Conservation (phyloP, 1,284 basidiomycete genomes). For the Pisolithus thermaeus region DNA sequence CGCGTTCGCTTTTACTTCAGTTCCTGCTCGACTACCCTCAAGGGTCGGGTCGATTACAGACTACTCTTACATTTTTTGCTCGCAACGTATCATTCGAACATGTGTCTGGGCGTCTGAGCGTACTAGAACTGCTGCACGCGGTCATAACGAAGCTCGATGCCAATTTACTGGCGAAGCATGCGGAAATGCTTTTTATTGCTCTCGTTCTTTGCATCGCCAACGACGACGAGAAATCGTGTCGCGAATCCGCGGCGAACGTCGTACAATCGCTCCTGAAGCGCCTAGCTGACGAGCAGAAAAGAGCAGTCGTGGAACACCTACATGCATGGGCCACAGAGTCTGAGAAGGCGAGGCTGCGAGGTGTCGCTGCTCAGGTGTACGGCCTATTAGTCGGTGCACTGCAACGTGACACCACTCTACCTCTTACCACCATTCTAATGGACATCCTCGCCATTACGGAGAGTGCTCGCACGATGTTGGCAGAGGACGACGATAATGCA, state of each 20-base stretch:
- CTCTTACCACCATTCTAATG: slow-evolving; percentile 51
- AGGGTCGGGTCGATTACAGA: slow-evolving; percentile 84
- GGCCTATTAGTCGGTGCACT: slow-evolving; percentile 73
- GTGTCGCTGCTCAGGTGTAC: slow-evolving; percentile 78
- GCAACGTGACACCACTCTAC: slow-evolving; percentile 42
- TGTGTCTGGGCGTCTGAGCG: slow-evolving; percentile 87
- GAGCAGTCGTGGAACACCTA: slow-evolving; percentile 64
- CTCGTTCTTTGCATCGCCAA: slow-evolving; percentile 95
- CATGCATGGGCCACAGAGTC: slow-evolving; percentile 77
- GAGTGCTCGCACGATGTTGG: slow-evolving; percentile 36
- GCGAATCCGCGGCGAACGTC: slow-evolving; percentile 81
- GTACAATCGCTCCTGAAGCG: slow-evolving; percentile 72
- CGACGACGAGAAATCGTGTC: slow-evolving; percentile 85
- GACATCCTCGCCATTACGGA: slow-evolving; percentile 52
- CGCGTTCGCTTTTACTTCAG: slow-evolving; percentile 84
- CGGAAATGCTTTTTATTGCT: slow-evolving; percentile 88
- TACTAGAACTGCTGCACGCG: slow-evolving; percentile 86
- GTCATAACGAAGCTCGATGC: slow-evolving; percentile 83
- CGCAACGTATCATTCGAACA: slow-evolving; percentile 91
- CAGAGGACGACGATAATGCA: slow-evolving; percentile 36
- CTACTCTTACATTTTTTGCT: slow-evolving; percentile 89
- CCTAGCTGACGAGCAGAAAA: slow-evolving; percentile 58
- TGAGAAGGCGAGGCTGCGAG: slow-evolving; percentile 53
- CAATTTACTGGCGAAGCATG: slow-evolving; percentile 72
- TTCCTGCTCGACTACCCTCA: slow-evolving; percentile 99